phyloP scores from a whole-genome alignment of 1,284 basidiomycete genomes.

The Naganishia cerealis region DNA sequence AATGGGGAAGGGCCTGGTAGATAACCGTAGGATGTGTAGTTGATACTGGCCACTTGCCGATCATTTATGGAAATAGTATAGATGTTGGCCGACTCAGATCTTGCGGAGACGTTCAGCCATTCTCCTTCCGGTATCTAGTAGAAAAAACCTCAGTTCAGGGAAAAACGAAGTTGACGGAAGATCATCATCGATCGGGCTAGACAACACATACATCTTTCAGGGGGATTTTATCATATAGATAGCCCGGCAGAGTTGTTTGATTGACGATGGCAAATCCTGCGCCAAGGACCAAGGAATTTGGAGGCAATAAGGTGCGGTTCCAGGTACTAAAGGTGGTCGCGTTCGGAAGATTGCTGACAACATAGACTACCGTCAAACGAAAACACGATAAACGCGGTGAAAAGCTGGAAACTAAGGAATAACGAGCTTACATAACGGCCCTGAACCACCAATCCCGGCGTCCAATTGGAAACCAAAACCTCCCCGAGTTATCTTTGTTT shows the following conservation, averaged over 20 bases:
- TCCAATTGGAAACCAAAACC: constrained; percentile 14
- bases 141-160: neutral
- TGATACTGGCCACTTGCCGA: constrained; percentile 3
- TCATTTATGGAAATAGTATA: constrained; percentile 8
- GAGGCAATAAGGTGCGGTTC: constrained; percentile 4
- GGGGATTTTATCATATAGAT: constrained; percentile 2
- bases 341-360: constrained; percentile 12
- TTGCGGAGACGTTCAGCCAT: constrained; percentile 2
- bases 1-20: constrained; percentile 6
- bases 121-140: neutral
- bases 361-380: constrained; percentile 1
- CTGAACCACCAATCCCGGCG: constrained; percentile 3
- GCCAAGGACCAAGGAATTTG: constrained; percentile 1
- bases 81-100: neutral
- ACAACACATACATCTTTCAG: neutral
- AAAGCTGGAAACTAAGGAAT: neutral
- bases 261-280: constrained; percentile 17
- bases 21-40: constrained; percentile 16
- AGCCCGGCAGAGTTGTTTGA: constrained; percentile 6
- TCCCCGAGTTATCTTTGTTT: constrained; percentile 6
- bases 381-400: neutral
- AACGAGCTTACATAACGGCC: neutral
- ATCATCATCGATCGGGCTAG: no score
- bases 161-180: no score
- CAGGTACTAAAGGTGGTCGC: constrained; percentile 1